Conservation (phyloP, 2,329 filamentous ascomycete genomes). For the Fusarium nodosum region DNA sequence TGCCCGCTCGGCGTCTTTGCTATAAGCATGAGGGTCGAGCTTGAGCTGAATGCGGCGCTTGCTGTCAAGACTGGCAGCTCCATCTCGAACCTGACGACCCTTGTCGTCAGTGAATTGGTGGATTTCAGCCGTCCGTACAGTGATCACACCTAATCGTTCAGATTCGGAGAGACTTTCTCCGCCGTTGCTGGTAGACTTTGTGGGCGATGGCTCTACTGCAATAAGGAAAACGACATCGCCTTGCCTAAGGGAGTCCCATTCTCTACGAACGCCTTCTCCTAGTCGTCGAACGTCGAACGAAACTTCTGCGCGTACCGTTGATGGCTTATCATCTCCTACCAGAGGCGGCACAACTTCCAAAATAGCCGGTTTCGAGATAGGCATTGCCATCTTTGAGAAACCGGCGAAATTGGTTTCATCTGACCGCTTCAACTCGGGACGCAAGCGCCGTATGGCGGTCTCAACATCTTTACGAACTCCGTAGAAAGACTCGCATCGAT, state of each 20-base stretch:
- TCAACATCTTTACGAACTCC: conserved; percentile 93
- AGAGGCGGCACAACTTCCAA: conserved; percentile 86
- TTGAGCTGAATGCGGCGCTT: conserved; percentile 82
- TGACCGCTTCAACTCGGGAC: conserved; percentile 73
- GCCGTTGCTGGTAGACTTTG: conserved; percentile 68
- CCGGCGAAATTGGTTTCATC: conserved; percentile 83
- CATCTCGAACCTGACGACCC: conserved; percentile 77
- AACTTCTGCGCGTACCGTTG: conserved; percentile 87
- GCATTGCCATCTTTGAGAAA: conserved; percentile 91
- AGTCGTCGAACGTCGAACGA: conserved; percentile 84
- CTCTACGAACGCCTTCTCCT: conserved; percentile 79
- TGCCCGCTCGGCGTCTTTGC: conserved; percentile 77
- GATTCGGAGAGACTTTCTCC: conserved; percentile 59
- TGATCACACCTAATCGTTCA: conserved; percentile 75
- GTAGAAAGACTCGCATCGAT: conserved; percentile 92
- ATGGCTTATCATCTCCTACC: conserved; percentile 87
- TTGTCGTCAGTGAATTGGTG: conserved; percentile 89
- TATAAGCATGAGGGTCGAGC: conserved; percentile 83
- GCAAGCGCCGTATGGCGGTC: conserved; percentile 81
- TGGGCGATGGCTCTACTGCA: conserved; percentile 74
- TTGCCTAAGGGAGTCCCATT: conserved; percentile 90
- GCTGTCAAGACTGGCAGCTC: conserved; percentile 71
- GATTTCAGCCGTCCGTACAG: conserved; percentile 86
- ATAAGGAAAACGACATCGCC: conserved; percentile 93
- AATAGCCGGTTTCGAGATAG: conserved; percentile 87